Evolutionary conservation across 2,329 filamentous ascomycete genomes (phyloP).

Genomic region (Stemphylium lycopersici): DNA sequence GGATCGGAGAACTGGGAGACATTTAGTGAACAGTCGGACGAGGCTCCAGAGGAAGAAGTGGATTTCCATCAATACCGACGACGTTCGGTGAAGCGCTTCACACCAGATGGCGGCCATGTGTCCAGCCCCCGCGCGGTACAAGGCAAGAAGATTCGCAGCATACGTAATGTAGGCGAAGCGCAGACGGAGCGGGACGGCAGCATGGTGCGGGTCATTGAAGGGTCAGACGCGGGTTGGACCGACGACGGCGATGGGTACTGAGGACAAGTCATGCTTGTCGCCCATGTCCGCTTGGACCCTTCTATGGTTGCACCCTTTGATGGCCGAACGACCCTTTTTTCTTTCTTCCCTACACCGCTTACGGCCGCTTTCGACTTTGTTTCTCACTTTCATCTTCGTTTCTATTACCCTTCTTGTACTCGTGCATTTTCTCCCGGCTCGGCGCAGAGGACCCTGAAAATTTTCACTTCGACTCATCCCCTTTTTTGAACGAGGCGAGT

Average conservation of each 20-base stretch:
- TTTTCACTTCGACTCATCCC: constrained; percentile 21
- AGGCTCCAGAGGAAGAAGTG: constrained; percentile 67
- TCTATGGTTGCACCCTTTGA: constrained; percentile 10
- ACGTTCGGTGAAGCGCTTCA: constrained; percentile 66
- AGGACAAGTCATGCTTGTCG: constrained; percentile 14
- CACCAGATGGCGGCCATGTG: constrained; percentile 46
- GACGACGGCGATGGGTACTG: constrained; percentile 53
- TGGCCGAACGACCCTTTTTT: neutral
- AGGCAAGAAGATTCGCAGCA: constrained; percentile 50
- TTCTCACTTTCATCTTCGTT: neutral
- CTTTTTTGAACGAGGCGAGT: constrained; percentile 15
- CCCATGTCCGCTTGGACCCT: constrained; percentile 7
- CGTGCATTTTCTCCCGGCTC: constrained; percentile 2
- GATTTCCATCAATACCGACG: constrained; percentile 80
- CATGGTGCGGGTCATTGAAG: constrained; percentile 53
- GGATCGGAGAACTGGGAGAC: constrained; percentile 98
- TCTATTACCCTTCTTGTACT: neutral
- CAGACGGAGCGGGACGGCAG: constrained; percentile 52
- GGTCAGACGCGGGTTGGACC: constrained; percentile 61
- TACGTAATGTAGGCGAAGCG: constrained; percentile 54
- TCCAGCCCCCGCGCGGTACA: constrained; percentile 41
- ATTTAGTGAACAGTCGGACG: constrained; percentile 83
- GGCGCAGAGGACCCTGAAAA: constrained; percentile 12
- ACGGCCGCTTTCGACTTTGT: neutral
- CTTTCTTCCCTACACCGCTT: constrained; percentile 1